Conservation (phyloP, 2,329 filamentous ascomycete species). For the Aspergillus udagawae region DNA sequence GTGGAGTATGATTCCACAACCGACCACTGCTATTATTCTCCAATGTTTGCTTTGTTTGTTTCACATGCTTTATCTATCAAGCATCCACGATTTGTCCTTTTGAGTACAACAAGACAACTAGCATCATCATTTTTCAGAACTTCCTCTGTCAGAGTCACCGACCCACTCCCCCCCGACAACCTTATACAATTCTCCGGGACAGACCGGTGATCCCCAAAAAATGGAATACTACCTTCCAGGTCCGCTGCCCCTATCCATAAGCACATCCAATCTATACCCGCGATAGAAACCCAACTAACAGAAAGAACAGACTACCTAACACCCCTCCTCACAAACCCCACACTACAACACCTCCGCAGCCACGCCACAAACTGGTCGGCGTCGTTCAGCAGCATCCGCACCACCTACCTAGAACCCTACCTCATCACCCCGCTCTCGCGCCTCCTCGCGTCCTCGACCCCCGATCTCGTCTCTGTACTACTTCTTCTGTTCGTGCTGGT, state of each 20-base stretch:
- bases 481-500: slow-evolving; percentile 60
- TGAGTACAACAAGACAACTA: not conserved
- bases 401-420: slow-evolving; percentile 48
- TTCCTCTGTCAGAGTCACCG: not conserved
- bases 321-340: slow-evolving; percentile 1
- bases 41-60: not conserved
- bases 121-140: not conserved
- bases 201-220: not conserved
- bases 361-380: slow-evolving; percentile 2
- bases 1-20: not conserved
- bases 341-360: slow-evolving; percentile 8
- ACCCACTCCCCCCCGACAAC: not conserved
- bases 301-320: not conserved
- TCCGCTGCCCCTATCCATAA: not conserved
- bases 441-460: slow-evolving; percentile 31
- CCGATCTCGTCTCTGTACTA: slow-evolving; percentile 35
- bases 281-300: not conserved
- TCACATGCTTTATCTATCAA: not conserved
- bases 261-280: not conserved
- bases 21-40: not conserved
- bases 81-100: not conserved
- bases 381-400: slow-evolving; percentile 22
- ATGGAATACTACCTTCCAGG: not conserved
- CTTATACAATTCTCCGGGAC: not conserved
- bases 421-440: slow-evolving; percentile 39